Percentiles rank a stretch among this genome's conserved stretches.
Evolutionary conservation across 2,329 filamentous ascomycete species (phyloP).

Genomic region (Knoxdaviesia capensis): DNA sequence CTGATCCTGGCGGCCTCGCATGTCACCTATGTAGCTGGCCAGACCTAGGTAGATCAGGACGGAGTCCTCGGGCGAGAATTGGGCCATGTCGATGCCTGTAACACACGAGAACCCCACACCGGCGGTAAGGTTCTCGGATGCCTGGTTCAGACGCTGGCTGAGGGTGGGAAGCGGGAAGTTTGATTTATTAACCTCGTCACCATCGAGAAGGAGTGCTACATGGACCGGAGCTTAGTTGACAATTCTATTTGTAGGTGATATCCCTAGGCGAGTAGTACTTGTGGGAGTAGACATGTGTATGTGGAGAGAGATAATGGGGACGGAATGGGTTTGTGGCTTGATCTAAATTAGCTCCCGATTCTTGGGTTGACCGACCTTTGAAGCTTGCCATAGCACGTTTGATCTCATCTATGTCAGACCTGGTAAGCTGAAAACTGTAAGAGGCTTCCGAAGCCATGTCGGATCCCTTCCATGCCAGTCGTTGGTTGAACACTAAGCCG

Average conservation of each 20-base stretch:
- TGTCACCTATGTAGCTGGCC: conserved; percentile 32
- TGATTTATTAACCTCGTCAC: conserved; percentile 14
- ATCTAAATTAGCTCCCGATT: too few species aligned
- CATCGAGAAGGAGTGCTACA: conserved; percentile 13
- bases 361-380: conserved; percentile 7
- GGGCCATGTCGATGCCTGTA: conserved; percentile 26
- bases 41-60: conserved; percentile 34
- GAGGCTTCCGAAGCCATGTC: too few species aligned
- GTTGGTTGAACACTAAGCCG: too few species aligned
- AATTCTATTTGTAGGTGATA: too few species aligned
- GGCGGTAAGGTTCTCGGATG: conserved; percentile 16
- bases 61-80: conserved; percentile 30
- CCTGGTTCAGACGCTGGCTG: conserved; percentile 12
- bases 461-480: too few species aligned
- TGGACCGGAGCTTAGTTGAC: too few species aligned
- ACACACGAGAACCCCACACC: conserved; percentile 32
- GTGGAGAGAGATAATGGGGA: too few species aligned
- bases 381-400: conserved; percentile 10
- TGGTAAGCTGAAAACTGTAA: conserved; percentile 5
- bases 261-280: neutral
- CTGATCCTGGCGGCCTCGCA: conserved; percentile 28
- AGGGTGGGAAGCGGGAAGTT: conserved; percentile 22
- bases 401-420: conserved; percentile 6
- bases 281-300: neutral
- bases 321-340: too few species aligned